Evolutionary conservation across 352 stramenopile genomes (phyloP), one percentile per base, ranked within the genome.

Genomic region (Globisporangium canariense): DNA sequence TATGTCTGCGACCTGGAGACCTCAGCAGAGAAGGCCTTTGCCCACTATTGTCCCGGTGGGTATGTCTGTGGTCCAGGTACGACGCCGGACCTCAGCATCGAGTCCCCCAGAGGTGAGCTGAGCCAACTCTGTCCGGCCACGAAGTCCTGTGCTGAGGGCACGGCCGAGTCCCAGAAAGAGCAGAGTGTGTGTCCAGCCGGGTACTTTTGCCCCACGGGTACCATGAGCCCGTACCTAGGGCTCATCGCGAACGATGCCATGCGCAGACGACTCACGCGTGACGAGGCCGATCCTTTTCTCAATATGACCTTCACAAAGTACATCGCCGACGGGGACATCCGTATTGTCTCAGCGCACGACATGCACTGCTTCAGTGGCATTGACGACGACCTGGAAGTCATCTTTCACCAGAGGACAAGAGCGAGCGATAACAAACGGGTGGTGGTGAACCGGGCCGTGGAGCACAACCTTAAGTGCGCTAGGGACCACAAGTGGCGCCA

Each of bases 141-240:
- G 1, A 86, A 90, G 70, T 95, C 87, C 57, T 99, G 97, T 69
- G 65, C 63, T 0, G 84, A 89, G 66, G 93, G 88, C 14, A 98
- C 91, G 4, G 89, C 92, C 7, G 75, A 89, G 60, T 93, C 82
- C 0, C 86, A 97, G 51, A 88, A 94, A 58, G 69, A 81, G n/a
- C 64, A 77, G 3, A 86, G 81, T 40, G 36, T 71, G 18, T 99
- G 97, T 69, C 93, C 92, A 6, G 71, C 74, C 14, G 88, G 94
- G 22, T 97, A 98, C 78, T 99, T 98, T 74, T 99, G 96, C 67
- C 97, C 96, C 0, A 98, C 95, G 8, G 97, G 96, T 0, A 98
- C 96, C 10, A 78, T 78, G 3, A 89, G 98, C 65, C 88, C 91
- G 58, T 77, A 91, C 25, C 66, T 91, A 3, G 96, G 96, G 8